Percentiles rank a stretch among this genome's conserved stretches.
Conservation (phyloP, 2,329 filamentous ascomycete species). For the Cladosporium sp. region DNA sequence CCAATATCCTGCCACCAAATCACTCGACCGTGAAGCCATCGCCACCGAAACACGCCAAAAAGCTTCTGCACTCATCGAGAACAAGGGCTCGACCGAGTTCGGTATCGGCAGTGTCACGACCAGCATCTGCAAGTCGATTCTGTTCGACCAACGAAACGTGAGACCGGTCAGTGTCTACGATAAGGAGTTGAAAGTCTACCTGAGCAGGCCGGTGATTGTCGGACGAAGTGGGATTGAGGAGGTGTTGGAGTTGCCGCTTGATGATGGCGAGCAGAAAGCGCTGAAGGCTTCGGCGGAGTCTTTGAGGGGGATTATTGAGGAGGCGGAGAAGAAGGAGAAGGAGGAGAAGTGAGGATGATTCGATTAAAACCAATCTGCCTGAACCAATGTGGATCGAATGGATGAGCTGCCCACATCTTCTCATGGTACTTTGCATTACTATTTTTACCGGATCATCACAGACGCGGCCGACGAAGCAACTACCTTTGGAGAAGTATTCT, state of each 20-base stretch:
- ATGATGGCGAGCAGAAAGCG: slow-evolving; percentile 36
- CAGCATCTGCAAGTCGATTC: slow-evolving; percentile 52
- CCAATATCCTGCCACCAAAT: slow-evolving; percentile 32
- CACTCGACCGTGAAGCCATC: slow-evolving; percentile 39
- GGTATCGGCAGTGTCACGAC: slow-evolving; percentile 52
- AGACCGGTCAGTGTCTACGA: slow-evolving; percentile 53
- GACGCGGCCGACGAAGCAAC: neutral
- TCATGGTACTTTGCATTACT: no score
- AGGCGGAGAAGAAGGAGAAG: slow-evolving; percentile 38
- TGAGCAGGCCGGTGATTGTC: slow-evolving; percentile 52
- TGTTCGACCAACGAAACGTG: slow-evolving; percentile 50
- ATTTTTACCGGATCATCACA: neutral
- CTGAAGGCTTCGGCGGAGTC: slow-evolving; percentile 39
- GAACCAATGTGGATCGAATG: no score
- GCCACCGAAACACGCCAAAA: slow-evolving; percentile 49
- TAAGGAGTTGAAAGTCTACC: slow-evolving; percentile 49
- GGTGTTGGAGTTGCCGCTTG: slow-evolving; percentile 38
- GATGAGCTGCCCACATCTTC: neutral
- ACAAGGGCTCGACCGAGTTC: slow-evolving; percentile 54
- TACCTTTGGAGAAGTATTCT: neutral
- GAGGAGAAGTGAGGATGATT: neutral
- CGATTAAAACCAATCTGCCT: no score
- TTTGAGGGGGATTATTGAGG: slow-evolving; percentile 39
- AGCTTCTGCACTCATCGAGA: slow-evolving; percentile 49
- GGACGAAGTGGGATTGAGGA: slow-evolving; percentile 50